Evolutionary conservation across 371 early-diverging fungal species (phyloP).

Genomic region (Scutellospora calospora): DNA sequence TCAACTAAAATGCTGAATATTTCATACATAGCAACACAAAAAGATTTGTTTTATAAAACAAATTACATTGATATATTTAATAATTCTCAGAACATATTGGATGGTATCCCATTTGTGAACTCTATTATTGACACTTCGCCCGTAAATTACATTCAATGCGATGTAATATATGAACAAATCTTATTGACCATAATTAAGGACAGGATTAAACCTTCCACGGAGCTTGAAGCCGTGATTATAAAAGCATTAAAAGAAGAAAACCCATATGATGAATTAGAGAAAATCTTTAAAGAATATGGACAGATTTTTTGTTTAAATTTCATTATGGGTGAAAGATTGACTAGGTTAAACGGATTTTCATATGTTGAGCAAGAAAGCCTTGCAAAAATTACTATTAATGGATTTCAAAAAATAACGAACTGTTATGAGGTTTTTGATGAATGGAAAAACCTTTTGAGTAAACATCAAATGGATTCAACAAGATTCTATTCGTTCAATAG

Average conservation of each 20-base stretch:
- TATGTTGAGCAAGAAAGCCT: too few relatives aligned
- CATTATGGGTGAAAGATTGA: not conserved
- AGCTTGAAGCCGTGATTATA: not conserved
- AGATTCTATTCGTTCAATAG: not conserved
- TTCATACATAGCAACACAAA: not conserved
- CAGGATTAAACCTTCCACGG: not conserved
- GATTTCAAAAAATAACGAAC: not conserved
- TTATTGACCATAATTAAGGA: not conserved
- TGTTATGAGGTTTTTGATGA: not conserved
- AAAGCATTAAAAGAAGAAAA: not conserved
- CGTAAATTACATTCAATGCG: not conserved
- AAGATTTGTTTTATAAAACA: not conserved
- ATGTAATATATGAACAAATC: not conserved
- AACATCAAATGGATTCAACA: not conserved
- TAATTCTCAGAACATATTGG: not conserved
- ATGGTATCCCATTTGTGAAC: not conserved
- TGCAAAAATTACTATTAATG: not conserved
- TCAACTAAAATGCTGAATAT: not conserved
- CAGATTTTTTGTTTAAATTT: not conserved
- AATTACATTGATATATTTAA: not conserved
- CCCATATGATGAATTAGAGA: not conserved
- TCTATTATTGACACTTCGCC: not conserved
- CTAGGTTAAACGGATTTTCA: not conserved
- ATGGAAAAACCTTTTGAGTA: not conserved
- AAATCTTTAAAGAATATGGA: constrained; percentile 21